Evolutionary conservation across 2,329 filamentous ascomycete species (phyloP), one percentile per base, ranked within the genome.

Genomic region (Didymella sp.): DNA sequence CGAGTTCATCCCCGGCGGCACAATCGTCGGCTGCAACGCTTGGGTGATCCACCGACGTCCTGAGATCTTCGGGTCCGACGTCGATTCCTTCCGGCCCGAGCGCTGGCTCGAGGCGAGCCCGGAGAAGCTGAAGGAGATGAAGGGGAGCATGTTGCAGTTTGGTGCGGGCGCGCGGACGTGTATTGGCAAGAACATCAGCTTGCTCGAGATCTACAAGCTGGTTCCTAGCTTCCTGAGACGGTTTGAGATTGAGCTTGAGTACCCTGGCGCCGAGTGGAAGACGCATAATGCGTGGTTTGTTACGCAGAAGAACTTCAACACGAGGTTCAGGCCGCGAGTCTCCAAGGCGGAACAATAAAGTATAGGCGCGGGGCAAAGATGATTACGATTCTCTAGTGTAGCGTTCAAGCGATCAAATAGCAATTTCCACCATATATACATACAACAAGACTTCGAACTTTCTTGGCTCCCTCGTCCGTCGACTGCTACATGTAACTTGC

Each of bases 1-100:
- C 1, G 73, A 81, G 15, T 84, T 82, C 53, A 80, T 93, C 25
- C 84, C 84, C 4, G 89, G 86, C 1, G 89, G 89, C 6, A 91
- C 89, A 0, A 87, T 90, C 56, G 88, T 92, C 0, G 90, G 90
- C 6, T 89, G 86, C 70, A 91, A 86, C 49, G 85, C 89, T 0
- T 92, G 89, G 89, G 85, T 92, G 15, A 79, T 93, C 30, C 89
- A 93, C 67, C 83, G 87, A 3, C 82, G 86, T 2, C 80, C 82
- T 5, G 85, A 87, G 51, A 79, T 92, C 27, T 94, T 90, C 66
- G 89, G 89, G 2, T 72, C 79, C 0, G 87, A 92, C 59, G 85
- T 85, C 0, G 86, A 91, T 41, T 75, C 71, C 0, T 94, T 84
- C 72, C 77, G 86, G 12, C 90, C 90, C 0, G 89, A 92, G 74